Percentiles rank a stretch among this genome's conserved stretches.
Conservation (phyloP, 352 stramenopile genomes). For the Globisporangium orthogonon region DNA sequence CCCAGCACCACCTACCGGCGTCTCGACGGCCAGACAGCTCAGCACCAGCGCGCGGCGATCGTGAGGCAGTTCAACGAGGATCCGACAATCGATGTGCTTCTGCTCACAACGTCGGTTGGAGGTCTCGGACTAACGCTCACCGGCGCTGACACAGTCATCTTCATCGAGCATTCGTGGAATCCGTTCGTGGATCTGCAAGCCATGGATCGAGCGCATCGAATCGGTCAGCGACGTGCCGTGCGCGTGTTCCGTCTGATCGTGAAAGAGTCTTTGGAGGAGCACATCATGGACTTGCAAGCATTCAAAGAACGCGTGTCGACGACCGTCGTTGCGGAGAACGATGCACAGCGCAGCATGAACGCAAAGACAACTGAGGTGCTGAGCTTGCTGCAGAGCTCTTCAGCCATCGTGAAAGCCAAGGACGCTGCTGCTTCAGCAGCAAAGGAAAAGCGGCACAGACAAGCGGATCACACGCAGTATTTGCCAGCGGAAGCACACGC, state of each 20-base stretch:
- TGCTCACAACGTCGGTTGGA: constrained; percentile 95
- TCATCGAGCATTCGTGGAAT: constrained; percentile 98
- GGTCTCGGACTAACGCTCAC: constrained; percentile 96
- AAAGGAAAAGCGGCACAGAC: constrained; percentile 1
- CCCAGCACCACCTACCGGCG: constrained; percentile 76
- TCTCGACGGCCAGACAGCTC: constrained; percentile 89
- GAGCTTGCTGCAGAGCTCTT: constrained; percentile 50
- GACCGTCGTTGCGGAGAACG: constrained; percentile 47
- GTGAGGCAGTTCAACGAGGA: constrained; percentile 93
- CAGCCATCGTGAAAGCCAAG: constrained; percentile 2
- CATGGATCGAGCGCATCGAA: constrained; percentile 82
- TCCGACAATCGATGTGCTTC: constrained; percentile 87
- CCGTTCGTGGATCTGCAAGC: constrained; percentile 94
- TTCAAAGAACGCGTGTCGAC: constrained; percentile 75
- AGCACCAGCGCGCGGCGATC: constrained; percentile 60
- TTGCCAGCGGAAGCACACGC: constrained; percentile 22
- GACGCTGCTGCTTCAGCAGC: not conserved
- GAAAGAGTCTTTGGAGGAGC: constrained; percentile 63
- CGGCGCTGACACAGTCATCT: constrained; percentile 95
- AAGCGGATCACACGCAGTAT: constrained; percentile 5
- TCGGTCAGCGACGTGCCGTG: constrained; percentile 65
- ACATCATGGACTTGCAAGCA: constrained; percentile 71
- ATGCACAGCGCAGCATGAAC: constrained; percentile 53
- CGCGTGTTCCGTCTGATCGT: constrained; percentile 79
- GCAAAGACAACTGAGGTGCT: constrained; percentile 60